Evolutionary conservation across 2,329 filamentous ascomycete species (phyloP), one percentile per base, ranked within the genome.

Genomic region (Fusarium graminum): DNA sequence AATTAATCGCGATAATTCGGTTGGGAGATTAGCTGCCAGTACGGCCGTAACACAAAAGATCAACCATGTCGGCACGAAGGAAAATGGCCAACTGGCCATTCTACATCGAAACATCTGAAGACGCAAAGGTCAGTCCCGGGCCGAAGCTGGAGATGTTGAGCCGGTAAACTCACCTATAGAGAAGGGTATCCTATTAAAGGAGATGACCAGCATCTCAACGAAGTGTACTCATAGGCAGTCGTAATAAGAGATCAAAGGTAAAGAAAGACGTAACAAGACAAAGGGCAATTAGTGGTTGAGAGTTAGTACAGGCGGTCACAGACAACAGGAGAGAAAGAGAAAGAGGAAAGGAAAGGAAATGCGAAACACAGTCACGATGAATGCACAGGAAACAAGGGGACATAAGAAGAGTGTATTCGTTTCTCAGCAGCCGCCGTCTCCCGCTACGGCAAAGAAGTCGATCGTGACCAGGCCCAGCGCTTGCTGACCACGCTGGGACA

Each of bases 1-100:
- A n/a, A 89, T 76, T 50, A 80, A 77, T 52, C 75, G 71, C 38
- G 80, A 75, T 26, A 85, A 71, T 38, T 80, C 78, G 54, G 68
- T 71, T 2, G 77, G 74, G 38, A 82, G 73, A 56, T 70, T 73
- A 58, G 73, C 71, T 39, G 74, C 71, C 52, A 70, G 46, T 32
- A 72, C 72, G 40, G 71, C 69, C 38, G 69, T 68, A 45, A 68
- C 59, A 66, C 68, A 65, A 40, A 73, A 68, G 28, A 77, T 71
- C 63, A 78, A 72, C 70, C 74, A 76, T 70, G 75, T 56, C 56
- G 78, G 69, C 60, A 67, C 51, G 60, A 70, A 67, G 50, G 57
- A 53, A 56, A 62, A 66, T 59, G 78, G 75, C 77, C 73, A 74
- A 60, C 62, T 69, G 72, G 79, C 79, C 81, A 83, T 82, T 74